Evolutionary conservation across 2,329 filamentous ascomycete genomes (phyloP).

Genomic region (Malbranchea zuffiana): DNA sequence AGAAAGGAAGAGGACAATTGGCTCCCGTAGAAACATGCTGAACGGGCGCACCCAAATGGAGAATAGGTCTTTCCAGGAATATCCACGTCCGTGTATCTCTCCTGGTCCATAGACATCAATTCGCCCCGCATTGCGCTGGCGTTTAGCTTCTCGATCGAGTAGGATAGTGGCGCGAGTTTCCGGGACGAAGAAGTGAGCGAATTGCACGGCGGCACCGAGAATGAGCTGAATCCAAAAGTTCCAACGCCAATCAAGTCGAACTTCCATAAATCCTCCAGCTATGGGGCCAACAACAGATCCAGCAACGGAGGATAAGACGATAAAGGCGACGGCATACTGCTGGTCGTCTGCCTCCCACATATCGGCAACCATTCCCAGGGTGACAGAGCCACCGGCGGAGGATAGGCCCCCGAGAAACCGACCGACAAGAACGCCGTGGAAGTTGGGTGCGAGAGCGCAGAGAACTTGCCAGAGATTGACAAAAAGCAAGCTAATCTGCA

Average conservation of each 20-base stretch:
- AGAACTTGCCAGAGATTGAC: constrained; percentile 69
- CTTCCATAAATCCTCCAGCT: constrained; percentile 43
- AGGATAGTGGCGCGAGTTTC: constrained; percentile 50
- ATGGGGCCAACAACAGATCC: constrained; percentile 41
- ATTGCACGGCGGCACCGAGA: constrained; percentile 44
- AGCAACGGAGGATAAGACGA: constrained; percentile 47
- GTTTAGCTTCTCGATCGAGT: constrained; percentile 48
- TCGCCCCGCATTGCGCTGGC: constrained; percentile 43
- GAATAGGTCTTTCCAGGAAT: constrained; percentile 46
- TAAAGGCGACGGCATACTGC: constrained; percentile 50
- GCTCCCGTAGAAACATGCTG: constrained; percentile 53
- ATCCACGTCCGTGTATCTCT: constrained; percentile 51
- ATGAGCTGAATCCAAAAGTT: constrained; percentile 55
- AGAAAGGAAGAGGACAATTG: constrained; percentile 52
- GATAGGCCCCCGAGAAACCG: constrained; percentile 53
- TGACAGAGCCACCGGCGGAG: constrained; percentile 54
- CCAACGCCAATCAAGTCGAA: constrained; percentile 44
- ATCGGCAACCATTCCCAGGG: constrained; percentile 54
- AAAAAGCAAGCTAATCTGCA: constrained; percentile 60
- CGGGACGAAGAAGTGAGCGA: constrained; percentile 40
- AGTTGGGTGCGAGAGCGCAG: constrained; percentile 61
- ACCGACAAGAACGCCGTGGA: constrained; percentile 57
- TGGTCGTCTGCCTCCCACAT: constrained; percentile 49
- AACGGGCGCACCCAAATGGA: constrained; percentile 51
- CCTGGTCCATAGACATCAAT: constrained; percentile 59